Conservation (phyloP, 2,329 filamentous ascomycete species). For the Xylaria polymorpha region DNA sequence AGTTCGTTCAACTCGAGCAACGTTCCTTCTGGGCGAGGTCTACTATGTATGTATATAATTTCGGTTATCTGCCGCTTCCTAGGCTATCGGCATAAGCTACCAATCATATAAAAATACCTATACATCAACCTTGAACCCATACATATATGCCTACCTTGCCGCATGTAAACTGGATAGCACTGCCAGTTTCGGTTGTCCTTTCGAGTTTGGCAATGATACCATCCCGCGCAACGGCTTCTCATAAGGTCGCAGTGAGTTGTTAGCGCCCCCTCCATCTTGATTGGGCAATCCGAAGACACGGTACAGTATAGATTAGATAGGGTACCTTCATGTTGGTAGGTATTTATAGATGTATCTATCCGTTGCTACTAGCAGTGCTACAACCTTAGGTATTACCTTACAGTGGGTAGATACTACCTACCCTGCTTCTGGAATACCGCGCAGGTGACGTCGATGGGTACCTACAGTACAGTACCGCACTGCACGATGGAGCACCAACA, state of each 20-base stretch:
- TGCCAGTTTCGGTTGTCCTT: conserved; percentile 27
- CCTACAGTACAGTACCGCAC: too few relatives aligned
- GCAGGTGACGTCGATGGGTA: conserved; percentile 30
- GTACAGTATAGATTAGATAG: conserved; percentile 3
- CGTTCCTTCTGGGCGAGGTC: conserved; percentile 5
- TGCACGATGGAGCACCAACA: not conserved
- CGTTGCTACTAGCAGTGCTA: too few relatives aligned
- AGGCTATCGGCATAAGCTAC: not conserved
- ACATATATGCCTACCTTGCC: not conserved
- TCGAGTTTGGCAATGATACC: conserved; percentile 29
- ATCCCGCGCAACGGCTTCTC: conserved; percentile 33
- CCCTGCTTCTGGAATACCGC: conserved; percentile 2
- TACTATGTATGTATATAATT: not conserved
- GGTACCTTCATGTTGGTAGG: not conserved
- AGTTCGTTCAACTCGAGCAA: not conserved
- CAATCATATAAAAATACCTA: conserved; percentile 15
- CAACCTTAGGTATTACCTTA: too few relatives aligned
- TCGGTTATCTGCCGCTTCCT: conserved; percentile 24
- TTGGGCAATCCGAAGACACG: conserved; percentile 43
- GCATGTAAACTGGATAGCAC: conserved; percentile 11
- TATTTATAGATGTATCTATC: not conserved
- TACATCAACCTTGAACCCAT: not conserved
- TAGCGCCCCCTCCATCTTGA: conserved; percentile 41
- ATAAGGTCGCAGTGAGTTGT: conserved; percentile 34
- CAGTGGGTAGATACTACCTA: not conserved